Conservation (phyloP, 2,329 filamentous ascomycete species). For the Chaetomiaceae sp. region DNA sequence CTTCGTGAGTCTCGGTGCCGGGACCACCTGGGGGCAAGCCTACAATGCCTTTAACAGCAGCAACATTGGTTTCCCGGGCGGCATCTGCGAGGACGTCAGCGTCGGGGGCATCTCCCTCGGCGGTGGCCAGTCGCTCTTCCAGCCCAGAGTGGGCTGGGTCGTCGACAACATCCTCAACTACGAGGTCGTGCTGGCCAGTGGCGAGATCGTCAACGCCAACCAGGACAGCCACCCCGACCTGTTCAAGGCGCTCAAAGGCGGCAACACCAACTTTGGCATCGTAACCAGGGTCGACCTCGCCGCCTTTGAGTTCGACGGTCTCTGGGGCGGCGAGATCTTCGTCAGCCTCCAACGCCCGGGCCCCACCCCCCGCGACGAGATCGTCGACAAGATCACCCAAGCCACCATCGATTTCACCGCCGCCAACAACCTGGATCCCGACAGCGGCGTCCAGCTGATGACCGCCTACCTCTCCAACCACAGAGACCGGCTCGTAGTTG, state of each 20-base stretch:
- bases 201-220: conserved; percentile 22
- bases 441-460: too few species aligned
- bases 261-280: background rate
- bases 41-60: conserved; percentile 37
- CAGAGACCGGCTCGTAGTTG: too few species aligned
- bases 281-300: too few species aligned
- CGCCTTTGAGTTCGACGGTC: too few species aligned
- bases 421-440: too few species aligned
- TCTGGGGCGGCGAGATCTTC: too few species aligned
- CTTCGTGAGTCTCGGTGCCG: conserved; percentile 38
- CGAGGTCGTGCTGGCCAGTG: conserved; percentile 38
- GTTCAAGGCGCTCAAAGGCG: background rate
- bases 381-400: too few species aligned
- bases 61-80: conserved; percentile 40
- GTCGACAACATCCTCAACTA: conserved; percentile 37
- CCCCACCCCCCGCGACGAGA: too few species aligned
- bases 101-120: conserved; percentile 49
- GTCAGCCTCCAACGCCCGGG: too few species aligned
- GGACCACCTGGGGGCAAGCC: conserved; percentile 41
- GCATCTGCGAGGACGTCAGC: conserved; percentile 43
- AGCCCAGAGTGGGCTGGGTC: conserved; percentile 33
- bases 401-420: too few species aligned
- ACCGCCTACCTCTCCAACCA: too few species aligned
- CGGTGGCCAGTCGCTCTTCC: conserved; percentile 33
- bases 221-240: background rate